Evolutionary conservation across 148 eudicot genomes (phyloP), one percentile per base, ranked within the genome.

Genomic region (Fagopyrum esculentum): DNA sequence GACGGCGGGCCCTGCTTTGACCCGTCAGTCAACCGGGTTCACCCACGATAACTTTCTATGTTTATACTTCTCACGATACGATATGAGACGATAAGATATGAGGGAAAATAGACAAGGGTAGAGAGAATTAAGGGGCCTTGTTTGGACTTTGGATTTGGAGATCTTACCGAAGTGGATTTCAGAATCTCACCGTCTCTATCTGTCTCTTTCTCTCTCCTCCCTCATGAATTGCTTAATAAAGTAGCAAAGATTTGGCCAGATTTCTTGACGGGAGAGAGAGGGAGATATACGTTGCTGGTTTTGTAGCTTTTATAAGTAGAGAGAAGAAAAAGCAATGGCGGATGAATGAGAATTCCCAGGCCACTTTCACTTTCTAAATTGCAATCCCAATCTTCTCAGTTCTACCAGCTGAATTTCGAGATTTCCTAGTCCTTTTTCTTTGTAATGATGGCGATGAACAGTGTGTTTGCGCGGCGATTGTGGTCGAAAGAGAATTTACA

Each of bases 81-180:
- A 57, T 8, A 57, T 0, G 8, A 57, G 63, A 57, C 17, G 57
- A 57, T 3, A 17, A 26, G 30, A 9, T 19, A 57, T 4, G 7
- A 57, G 8, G 30, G 7, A 57, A 29, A 57, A 19, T 29, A 16
- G 63, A 19, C 10, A 19, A 57, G 4, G 30, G 63, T 22, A 10
- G 63, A 22, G 63, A 57, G 63, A 57, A 19, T 57, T 17, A 57
- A 57, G 63, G 63, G 63, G 30, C 63, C 10, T 57, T 17, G 63
- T 57, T 57, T 19, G 63, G 63, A 57, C 63, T 68, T 4, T 81
- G 91, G 87, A 82, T 79, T 49, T 69, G 84, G 81, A 64, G 78
- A 80, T 79, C 79, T 69, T 74, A 79, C 80, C 85, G 79, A 82
- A 83, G 85, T 83, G 83, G 87, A 85, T 81, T 56, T 80, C 79